These are phyloP conservation scores for Pseudopyrenochaeta lycopersici DNA, from an alignment of 2,329 filamentous ascomycete genomes.

Conservation along the genomic window DNA sequence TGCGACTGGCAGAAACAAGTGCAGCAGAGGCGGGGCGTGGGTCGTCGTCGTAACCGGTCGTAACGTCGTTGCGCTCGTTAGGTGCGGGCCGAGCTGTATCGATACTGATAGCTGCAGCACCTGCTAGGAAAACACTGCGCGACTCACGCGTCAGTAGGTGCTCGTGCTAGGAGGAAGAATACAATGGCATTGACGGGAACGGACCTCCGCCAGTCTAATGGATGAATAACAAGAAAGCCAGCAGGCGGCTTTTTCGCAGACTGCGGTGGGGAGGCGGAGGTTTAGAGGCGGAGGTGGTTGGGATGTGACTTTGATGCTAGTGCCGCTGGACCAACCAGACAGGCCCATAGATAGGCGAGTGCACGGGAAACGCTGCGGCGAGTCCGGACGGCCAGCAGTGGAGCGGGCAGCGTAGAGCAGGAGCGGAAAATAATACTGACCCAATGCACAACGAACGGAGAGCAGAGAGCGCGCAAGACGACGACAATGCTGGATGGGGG, in stretches of 20 bases:
- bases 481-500: conserved; percentile 21
- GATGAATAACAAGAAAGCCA: conserved; percentile 30
- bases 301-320: conserved; percentile 51
- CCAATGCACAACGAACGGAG: conserved; percentile 37
- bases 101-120: conserved; percentile 37
- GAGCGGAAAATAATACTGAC: conserved; percentile 25
- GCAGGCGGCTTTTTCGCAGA: conserved; percentile 35
- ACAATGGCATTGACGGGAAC: conserved; percentile 12
- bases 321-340: conserved; percentile 46
- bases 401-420: conserved; percentile 5
- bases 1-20: conserved; percentile 27
- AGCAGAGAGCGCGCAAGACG: conserved; percentile 17
- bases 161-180: conserved; percentile 11
- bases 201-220: conserved; percentile 33
- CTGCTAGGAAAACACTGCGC: conserved; percentile 36
- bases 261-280: conserved; percentile 47
- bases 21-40: conserved; percentile 23
- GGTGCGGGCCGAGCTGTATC: conserved; percentile 42
- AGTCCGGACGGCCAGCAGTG: conserved; percentile 14
- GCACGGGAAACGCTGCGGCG: conserved; percentile 45
- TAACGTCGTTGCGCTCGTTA: conserved; percentile 44
- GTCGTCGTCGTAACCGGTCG: conserved; percentile 37
- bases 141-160: conserved; percentile 35
- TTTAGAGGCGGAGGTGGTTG: conserved; percentile 54
- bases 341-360: conserved; percentile 48